Percentiles rank a stretch among this genome's conserved stretches.
These are phyloP conservation scores for Roridomyces roridus DNA, from an alignment of 768 basidiomycete genomes.

Conservation along the genomic window DNA sequence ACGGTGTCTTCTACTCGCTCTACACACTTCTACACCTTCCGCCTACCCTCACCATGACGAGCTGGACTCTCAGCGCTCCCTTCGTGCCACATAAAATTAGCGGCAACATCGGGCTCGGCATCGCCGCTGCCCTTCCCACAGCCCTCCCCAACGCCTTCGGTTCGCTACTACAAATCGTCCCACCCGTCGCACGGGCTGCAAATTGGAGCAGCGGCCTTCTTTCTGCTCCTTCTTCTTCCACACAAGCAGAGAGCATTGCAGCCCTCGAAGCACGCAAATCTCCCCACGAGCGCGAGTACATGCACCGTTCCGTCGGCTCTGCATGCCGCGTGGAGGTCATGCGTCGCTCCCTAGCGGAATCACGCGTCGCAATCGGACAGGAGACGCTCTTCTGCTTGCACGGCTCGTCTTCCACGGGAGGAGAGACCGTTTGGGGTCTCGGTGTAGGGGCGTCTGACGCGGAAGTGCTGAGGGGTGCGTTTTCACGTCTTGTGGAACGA, in stretches of 20 bases:
- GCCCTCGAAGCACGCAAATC: not conserved
- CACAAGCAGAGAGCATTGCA: not conserved
- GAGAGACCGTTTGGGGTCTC: slow-evolving; percentile 21
- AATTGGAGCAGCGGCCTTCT: slow-evolving; percentile 18
- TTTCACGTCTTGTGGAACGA: slow-evolving; percentile 6
- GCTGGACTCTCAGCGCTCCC: slow-evolving; percentile 17
- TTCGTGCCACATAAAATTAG: slow-evolving; percentile 17
- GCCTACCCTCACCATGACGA: slow-evolving; percentile 3
- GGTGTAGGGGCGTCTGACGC: slow-evolving; percentile 12
- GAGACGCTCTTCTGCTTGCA: slow-evolving; percentile 18
- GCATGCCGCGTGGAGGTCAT: not conserved
- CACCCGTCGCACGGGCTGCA: slow-evolving; percentile 2
- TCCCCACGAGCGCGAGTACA: slow-evolving; percentile 12
- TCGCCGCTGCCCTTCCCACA: slow-evolving; percentile 15
- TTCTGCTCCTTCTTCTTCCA: not conserved
- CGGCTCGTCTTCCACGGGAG: too few relatives aligned
- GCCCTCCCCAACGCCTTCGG: slow-evolving; percentile 19
- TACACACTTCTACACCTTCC: slow-evolving; percentile 19
- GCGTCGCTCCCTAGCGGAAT: slow-evolving; percentile 6
- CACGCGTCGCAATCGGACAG: slow-evolving; percentile 19
- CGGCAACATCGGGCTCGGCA: slow-evolving; percentile 9
- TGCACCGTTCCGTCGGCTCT: slow-evolving; percentile 4
- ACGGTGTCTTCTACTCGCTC: slow-evolving; percentile 23
- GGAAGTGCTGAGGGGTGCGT: slow-evolving; percentile 5
- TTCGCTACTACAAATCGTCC: slow-evolving; percentile 9